Evolutionary conservation across 176 grass and related monocot genomes (phyloP).

Genomic region (Paspalum notatum): DNA sequence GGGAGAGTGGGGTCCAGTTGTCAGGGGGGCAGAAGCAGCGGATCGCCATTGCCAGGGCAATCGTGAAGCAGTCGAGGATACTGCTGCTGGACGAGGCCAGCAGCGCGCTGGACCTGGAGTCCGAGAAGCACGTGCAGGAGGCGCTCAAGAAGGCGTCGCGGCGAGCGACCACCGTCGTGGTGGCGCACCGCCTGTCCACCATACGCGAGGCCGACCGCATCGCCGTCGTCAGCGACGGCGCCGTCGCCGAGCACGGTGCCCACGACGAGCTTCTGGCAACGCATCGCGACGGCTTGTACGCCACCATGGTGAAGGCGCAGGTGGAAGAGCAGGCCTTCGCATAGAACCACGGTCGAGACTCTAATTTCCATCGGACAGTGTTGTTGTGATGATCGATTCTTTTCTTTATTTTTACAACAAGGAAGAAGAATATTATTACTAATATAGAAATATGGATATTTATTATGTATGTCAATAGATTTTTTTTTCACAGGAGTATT

Average conservation of each 20-base stretch:
- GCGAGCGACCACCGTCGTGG: conserved; percentile 49
- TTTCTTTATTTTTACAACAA: not conserved
- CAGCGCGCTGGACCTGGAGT: conserved; percentile 66
- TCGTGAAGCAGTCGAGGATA: conserved; percentile 57
- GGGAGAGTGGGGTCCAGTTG: conserved; percentile 65
- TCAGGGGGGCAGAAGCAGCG: conserved; percentile 69
- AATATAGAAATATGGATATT: not conserved
- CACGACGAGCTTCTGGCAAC: conserved; percentile 12
- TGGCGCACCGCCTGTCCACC: conserved; percentile 61
- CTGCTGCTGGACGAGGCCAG: conserved; percentile 59
- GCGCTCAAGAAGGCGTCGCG: conserved; percentile 27
- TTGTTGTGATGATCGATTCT: not conserved
- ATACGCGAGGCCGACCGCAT: conserved; percentile 60
- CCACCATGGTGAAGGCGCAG: conserved; percentile 58
- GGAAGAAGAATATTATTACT: no score
- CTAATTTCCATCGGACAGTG: not conserved
- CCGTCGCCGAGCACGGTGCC: conserved; percentile 18
- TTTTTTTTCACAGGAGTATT: not conserved
- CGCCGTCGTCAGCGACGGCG: conserved; percentile 49
- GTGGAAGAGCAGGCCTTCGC: conserved; percentile 58
- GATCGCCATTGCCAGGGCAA: conserved; percentile 58
- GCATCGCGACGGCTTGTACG: conserved; percentile 47
- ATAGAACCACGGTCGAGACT: not conserved
- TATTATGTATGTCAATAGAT: not conserved
- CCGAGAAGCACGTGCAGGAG: conserved; percentile 59